Evolutionary conservation across 345 rosid species (phyloP).

Genomic region (Adansonia digitata): DNA sequence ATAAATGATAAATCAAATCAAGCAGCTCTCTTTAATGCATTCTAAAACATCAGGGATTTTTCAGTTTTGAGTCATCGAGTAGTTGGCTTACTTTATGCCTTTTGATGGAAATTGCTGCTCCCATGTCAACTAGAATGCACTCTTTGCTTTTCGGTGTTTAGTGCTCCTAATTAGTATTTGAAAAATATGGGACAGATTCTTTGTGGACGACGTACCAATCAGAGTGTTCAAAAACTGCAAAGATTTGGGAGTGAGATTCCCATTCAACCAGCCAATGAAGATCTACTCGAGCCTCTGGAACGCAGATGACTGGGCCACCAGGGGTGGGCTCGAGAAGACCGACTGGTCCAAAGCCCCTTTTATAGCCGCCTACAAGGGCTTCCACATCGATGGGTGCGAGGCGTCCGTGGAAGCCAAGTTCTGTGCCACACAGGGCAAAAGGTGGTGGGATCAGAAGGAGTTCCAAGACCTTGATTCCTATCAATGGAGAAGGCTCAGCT

Average conservation of each 20-base stretch:
- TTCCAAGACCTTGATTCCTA: slow-evolving; percentile 50
- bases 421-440: slow-evolving; percentile 64
- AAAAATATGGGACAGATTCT: slow-evolving; percentile 37
- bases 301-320: slow-evolving; percentile 89
- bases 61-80: neutral
- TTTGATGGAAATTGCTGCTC: neutral
- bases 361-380: slow-evolving; percentile 50
- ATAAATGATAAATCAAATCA: too few relatives aligned
- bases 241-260: slow-evolving; percentile 65
- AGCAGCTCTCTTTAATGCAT: neutral
- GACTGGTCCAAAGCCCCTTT: slow-evolving; percentile 85
- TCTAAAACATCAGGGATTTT: too few relatives aligned
- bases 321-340: slow-evolving; percentile 84
- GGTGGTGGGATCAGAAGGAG: slow-evolving; percentile 75
- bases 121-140: neutral
- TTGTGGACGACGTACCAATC: slow-evolving; percentile 70
- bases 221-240: slow-evolving; percentile 81
- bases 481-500: slow-evolving; percentile 45
- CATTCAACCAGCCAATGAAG: slow-evolving; percentile 82
- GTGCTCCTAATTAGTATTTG: neutral
- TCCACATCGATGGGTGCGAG: slow-evolving; percentile 63
- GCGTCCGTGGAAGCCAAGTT: slow-evolving; percentile 56
- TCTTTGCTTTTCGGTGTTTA: neutral
- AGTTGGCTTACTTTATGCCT: neutral
- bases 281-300: slow-evolving; percentile 86